Conservation (phyloP, 805 yeast genomes). For the Vanderwaltozyma verrucispora region DNA sequence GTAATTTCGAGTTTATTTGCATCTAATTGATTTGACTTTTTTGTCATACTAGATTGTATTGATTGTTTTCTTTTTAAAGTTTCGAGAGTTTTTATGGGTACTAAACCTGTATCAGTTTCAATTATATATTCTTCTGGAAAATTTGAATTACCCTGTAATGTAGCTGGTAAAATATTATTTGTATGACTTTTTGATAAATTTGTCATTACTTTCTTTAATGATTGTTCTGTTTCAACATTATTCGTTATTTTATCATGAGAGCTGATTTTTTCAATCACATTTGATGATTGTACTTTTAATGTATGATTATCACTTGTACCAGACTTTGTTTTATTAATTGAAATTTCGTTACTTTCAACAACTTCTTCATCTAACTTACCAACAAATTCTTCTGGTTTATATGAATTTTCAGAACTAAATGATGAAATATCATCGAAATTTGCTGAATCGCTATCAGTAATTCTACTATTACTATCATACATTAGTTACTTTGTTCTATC, state of each 20-base stretch:
- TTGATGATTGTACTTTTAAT: conserved; percentile 2
- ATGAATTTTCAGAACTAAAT: conserved; percentile 20
- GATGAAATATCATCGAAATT: conserved; percentile 22
- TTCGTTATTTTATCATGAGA: conserved; percentile 17
- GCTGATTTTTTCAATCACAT: conserved; percentile 14
- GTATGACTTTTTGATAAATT: background rate
- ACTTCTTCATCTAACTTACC: conserved; percentile 4
- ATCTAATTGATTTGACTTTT: conserved; percentile 3
- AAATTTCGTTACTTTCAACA: background rate
- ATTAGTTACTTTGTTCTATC: no score
- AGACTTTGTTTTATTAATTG: conserved; percentile 1
- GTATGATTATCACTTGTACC: conserved; percentile 11
- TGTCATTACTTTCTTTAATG: conserved; percentile 4
- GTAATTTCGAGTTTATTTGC: conserved; percentile 21
- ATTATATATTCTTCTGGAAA: conserved; percentile 89
- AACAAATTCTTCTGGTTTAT: conserved; percentile 18
- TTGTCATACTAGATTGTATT: background rate
- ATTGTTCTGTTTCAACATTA: conserved; percentile 19
- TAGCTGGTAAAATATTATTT: conserved; percentile 1
- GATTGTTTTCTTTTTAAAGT: background rate
- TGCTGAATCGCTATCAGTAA: conserved; percentile 7
- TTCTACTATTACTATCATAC: background rate
- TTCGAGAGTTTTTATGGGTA: conserved; percentile 58
- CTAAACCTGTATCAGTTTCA: conserved; percentile 83
- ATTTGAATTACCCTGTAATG: conserved; percentile 16